Base-by-base conservation (phyloP, 73 alveolate genomes). In the Blepharisma stoltei region DNA sequence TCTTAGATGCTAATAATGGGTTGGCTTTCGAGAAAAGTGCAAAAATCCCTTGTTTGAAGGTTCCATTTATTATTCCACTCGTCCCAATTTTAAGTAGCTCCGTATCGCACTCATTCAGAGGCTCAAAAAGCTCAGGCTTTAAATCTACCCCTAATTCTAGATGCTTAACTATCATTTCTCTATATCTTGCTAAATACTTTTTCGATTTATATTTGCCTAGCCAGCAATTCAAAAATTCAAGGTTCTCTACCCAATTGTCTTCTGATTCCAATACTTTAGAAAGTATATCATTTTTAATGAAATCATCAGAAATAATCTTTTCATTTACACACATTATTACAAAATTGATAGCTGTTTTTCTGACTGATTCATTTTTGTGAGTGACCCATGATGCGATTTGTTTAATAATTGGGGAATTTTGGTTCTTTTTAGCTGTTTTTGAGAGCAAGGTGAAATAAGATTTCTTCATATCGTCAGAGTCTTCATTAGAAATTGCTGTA, bases 391-490 rank as follows among this genome's bases (percentile, higher is more conserved):
- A 14, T 8, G 23, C 14, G 5, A 60, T 60, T 60, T 60, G 14
- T 3, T 18, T n/a, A 38, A 60, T 18, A 9, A 60, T 25, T 20
- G 46, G 45, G 73, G 73, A 60, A 60, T 60, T 60, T 60, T n/a
- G 73, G 73, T 60, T 60, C 18, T 14, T 20, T 60, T 60, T 60
- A 9, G 23, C 46, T n/a, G 46, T 60, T 60, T 60, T 60, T 60
- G 14, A 14, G 2, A 14, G n/a, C 18, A 60, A 38, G 14, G 5
- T 25, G 14, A 60, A 60, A 38, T 60, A 60, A 0, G 14, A 14
- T 60, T 60, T 25, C 14, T 38, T n/a, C 18, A 14, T 14, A 9
- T 60, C 73, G 2, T 60, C 73, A 38, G 23, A 14, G 2, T 60
- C 73, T 25, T 60, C 73, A 38, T 60, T 60, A 1, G 46, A 60